Base-by-base conservation (phyloP, 1,139 yeast species). In the Williopsis jadinii region DNA sequence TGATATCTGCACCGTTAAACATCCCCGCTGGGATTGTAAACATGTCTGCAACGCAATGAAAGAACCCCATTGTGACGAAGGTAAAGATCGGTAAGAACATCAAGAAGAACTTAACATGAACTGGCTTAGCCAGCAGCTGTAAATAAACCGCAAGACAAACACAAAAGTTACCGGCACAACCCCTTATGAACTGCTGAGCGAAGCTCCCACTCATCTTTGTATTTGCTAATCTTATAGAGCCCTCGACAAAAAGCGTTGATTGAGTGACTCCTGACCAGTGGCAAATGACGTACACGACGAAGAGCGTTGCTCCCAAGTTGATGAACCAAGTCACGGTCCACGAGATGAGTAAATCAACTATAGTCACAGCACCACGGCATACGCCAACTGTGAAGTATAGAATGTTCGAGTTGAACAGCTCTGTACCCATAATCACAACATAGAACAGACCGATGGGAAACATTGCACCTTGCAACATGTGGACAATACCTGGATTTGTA, bases 11-110 rank as follows among this genome's bases (percentile, higher is more conserved):
- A 28, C 79, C 75, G 56, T 81, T 49, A 38, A 84, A 68, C 53
- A 83, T 63, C 0, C 86, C 95, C 51, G 78, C 73, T 9, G 79
- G 74, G 10, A 81, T 56, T 44, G 82, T 52, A 50, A 68, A 77
- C 90, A 84, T 83, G 59, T 85, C 95, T 1, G 95, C 95, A 9
- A 85, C 87, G 3, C 77, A 77, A 56, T 85, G 95, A 5, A 86
- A 77, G 59, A 78, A 84, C 0, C 94, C 94, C 66, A 80, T 67
- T 2, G 79, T 53, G 9, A 83, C 94, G 58, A 84, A 82, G 0
- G 88, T 76, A 60, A 83, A 81, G 11, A 84, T 68, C 0, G 95
- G 94, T 24, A 84, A 56, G 8, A 68, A 52, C 65, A 84, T 72
- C 66, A 81, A 62, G n/a, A 82, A 36, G 36, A 81, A 69, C 53